Evolutionary conservation across 1,284 basidiomycete genomes (phyloP).

Genomic region (Malassezia yamatoensis): DNA sequence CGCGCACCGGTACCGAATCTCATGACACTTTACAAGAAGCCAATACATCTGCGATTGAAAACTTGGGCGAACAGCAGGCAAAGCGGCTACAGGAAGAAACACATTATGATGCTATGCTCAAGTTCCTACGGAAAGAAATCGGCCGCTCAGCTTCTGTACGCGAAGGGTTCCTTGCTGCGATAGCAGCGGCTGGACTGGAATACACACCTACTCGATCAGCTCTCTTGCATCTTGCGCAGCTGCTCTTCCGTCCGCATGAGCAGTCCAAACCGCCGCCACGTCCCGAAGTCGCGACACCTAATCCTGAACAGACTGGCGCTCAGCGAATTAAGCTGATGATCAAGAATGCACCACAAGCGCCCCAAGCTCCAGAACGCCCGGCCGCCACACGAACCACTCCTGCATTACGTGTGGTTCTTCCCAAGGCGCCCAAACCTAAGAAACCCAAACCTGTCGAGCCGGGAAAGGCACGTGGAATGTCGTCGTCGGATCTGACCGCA

Average conservation of each 20-base stretch:
- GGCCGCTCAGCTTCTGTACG: constrained; percentile 43
- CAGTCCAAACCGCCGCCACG: constrained; percentile 32
- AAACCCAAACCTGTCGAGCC: constrained; percentile 45
- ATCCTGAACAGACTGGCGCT: constrained; percentile 8
- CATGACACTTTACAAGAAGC: background rate
- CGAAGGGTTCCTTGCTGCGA: constrained; percentile 40
- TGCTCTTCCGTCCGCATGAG: constrained; percentile 63
- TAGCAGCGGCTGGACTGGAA: constrained; percentile 62
- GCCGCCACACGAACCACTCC: background rate
- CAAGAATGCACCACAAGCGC: constrained; percentile 33
- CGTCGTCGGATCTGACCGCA: constrained; percentile 65
- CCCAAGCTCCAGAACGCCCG: constrained; percentile 11
- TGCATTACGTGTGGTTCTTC: constrained; percentile 13
- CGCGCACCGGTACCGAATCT: constrained; percentile 17
- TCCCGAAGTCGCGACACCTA: constrained; percentile 20
- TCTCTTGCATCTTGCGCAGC: constrained; percentile 79
- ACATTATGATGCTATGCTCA: constrained; percentile 54
- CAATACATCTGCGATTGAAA: background rate
- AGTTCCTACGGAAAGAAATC: constrained; percentile 39
- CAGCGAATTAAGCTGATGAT: constrained; percentile 22
- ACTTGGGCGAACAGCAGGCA: constrained; percentile 9
- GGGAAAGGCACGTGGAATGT: constrained; percentile 68
- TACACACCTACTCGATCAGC: constrained; percentile 63
- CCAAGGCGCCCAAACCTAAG: constrained; percentile 36
- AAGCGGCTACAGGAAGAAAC: constrained; percentile 22